Percentiles rank a stretch among this genome's conserved stretches.
Conservation (phyloP, 2,329 filamentous ascomycete species). For the Stagonosporopsis vannaccii region DNA sequence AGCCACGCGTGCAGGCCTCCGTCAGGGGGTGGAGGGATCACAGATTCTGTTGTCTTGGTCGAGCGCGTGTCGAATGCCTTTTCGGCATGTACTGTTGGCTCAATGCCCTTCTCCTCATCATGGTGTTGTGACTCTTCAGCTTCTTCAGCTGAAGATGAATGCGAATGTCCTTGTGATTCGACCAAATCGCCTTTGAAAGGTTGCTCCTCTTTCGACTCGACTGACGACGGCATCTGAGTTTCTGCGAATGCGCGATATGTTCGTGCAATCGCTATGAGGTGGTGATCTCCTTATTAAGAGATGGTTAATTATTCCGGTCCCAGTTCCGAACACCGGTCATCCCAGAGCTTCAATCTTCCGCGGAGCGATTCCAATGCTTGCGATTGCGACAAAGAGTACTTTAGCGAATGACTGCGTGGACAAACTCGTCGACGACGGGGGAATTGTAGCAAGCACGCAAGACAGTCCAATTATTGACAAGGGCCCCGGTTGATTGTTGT, state of each 20-base stretch:
- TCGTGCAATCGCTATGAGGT: background rate
- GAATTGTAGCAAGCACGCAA: background rate
- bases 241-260: background rate
- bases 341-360: background rate
- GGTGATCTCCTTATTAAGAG: background rate
- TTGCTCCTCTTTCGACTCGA: conserved; percentile 27
- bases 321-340: conserved; percentile 7
- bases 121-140: background rate
- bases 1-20: conserved; percentile 50
- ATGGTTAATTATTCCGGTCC: background rate
- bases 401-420: background rate
- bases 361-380: background rate
- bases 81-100: conserved; percentile 20
- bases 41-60: conserved; percentile 31
- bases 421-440: background rate
- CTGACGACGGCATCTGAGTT: conserved; percentile 22
- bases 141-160: conserved; percentile 20
- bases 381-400: background rate
- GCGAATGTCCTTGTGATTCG: conserved; percentile 27
- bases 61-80: conserved; percentile 29
- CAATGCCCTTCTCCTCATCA: conserved; percentile 9
- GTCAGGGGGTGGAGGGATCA: conserved; percentile 45
- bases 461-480: background rate
- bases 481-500: background rate
- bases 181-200: conserved; percentile 15